phyloP scores from a whole-genome alignment of 768 basidiomycete species.

The Phlegmacium glaucopus region DNA sequence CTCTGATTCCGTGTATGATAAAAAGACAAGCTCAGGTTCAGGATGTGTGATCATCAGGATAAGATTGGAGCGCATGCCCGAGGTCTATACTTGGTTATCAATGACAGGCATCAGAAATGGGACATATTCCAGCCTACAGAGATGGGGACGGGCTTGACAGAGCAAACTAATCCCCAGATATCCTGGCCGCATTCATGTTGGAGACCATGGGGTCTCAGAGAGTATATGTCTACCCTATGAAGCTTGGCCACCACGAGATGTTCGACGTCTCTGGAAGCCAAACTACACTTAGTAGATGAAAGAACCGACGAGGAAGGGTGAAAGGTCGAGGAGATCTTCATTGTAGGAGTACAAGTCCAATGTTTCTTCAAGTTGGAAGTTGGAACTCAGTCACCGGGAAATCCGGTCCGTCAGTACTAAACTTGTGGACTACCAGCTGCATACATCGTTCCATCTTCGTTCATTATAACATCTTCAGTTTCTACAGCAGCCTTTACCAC shows the following conservation, averaged over 20 bases:
- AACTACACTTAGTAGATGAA: constrained; percentile 62
- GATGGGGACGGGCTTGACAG: constrained; percentile 52
- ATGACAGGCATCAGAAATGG: constrained; percentile 6
- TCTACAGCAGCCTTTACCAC: constrained; percentile 23
- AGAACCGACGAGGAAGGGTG: constrained; percentile 73
- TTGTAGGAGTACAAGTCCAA: constrained; percentile 14
- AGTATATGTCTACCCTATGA: constrained; percentile 65
- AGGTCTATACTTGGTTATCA: constrained; percentile 17
- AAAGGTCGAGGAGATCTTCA: constrained; percentile 72
- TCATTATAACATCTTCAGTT: constrained; percentile 40
- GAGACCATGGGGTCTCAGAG: constrained; percentile 58
- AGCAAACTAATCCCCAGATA: constrained; percentile 66
- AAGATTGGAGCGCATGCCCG: constrained; percentile 44
- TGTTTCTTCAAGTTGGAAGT: neutral
- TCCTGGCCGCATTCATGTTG: constrained; percentile 56
- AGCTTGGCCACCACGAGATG: constrained; percentile 69
- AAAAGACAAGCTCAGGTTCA: constrained; percentile 65
- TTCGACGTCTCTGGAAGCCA: constrained; percentile 52
- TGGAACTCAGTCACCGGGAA: neutral
- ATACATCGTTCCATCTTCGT: constrained; percentile 63
- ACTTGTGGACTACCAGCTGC: constrained; percentile 26
- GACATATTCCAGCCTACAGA: constrained; percentile 37
- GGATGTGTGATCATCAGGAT: constrained; percentile 75
- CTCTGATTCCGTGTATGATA: constrained; percentile 44
- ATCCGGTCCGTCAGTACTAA: constrained; percentile 12